Percentiles rank a stretch among this genome's conserved stretches.
These are phyloP conservation scores for Tolypocladium tropicale DNA, from an alignment of 2,329 filamentous ascomycete genomes.

Conservation along the genomic window DNA sequence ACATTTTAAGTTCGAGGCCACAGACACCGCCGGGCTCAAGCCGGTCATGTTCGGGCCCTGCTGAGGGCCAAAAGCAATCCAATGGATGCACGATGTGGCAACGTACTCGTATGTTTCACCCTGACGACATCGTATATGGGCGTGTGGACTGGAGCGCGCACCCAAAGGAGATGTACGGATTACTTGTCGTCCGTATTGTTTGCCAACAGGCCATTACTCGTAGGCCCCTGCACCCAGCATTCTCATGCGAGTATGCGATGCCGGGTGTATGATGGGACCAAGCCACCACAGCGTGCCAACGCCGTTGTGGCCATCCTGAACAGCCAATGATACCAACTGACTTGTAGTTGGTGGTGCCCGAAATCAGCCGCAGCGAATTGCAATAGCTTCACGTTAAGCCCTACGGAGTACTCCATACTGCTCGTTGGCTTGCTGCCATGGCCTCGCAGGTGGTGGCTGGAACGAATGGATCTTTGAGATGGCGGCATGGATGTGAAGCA, in stretches of 20 bases:
- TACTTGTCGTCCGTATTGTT: too few species aligned
- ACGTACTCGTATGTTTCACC: too few species aligned
- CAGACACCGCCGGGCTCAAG: too few species aligned
- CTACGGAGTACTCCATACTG: too few species aligned
- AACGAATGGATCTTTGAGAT: not conserved
- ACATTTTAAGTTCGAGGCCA: too few species aligned
- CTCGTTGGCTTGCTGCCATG: not conserved
- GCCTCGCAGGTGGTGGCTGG: not conserved
- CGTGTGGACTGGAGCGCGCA: not conserved
- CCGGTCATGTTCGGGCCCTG: too few species aligned
- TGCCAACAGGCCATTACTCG: too few species aligned
- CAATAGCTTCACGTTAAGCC: not conserved
- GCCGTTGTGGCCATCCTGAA: not conserved
- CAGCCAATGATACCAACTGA: not conserved
- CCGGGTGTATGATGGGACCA: not conserved
- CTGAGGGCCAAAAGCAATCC: not conserved
- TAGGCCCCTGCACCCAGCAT: too few species aligned
- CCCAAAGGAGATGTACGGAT: too few species aligned
- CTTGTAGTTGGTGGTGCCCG: constrained; percentile 1
- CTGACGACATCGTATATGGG: not conserved
- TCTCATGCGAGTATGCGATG: not conserved
- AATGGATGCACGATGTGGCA: not conserved
- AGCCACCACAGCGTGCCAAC: not conserved
- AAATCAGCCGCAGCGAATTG: constrained; percentile 1
- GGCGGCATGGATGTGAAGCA: not conserved